Evolutionary conservation across 2,329 filamentous ascomycete species (phyloP).

Genomic region (Colletotrichum camelliae): DNA sequence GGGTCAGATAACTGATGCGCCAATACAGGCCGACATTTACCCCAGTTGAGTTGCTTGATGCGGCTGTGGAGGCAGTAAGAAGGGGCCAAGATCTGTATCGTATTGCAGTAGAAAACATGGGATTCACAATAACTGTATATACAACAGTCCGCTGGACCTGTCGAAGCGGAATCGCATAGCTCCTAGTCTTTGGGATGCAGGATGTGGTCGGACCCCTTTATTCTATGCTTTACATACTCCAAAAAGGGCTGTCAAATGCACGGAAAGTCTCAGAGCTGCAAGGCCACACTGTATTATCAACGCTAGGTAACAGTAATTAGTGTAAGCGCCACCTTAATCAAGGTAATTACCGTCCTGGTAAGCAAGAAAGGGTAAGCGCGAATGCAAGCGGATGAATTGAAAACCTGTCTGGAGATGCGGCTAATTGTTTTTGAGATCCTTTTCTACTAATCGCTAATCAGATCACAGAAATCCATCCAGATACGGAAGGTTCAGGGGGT

Average conservation of each 20-base stretch:
- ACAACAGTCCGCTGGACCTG: neutral
- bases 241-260: neutral
- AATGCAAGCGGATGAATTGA: neutral
- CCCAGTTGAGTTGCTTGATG: neutral
- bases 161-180: neutral
- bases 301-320: neutral
- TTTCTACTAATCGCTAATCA: neutral
- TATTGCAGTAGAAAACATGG: neutral
- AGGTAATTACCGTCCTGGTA: neutral
- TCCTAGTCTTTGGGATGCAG: neutral
- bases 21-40: neutral
- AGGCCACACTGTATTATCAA: neutral
- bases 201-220: neutral
- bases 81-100: fast-evolving
- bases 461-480: neutral
- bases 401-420: neutral
- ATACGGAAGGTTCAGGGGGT: neutral
- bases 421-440: neutral
- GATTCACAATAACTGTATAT: neutral
- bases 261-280: neutral
- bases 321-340: neutral
- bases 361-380: fast-evolving
- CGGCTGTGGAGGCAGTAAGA: fast-evolving
- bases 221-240: neutral
- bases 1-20: neutral